Evolutionary conservation across 164 flowering plant species (phyloP).

Genomic region (Annona squamosa): DNA sequence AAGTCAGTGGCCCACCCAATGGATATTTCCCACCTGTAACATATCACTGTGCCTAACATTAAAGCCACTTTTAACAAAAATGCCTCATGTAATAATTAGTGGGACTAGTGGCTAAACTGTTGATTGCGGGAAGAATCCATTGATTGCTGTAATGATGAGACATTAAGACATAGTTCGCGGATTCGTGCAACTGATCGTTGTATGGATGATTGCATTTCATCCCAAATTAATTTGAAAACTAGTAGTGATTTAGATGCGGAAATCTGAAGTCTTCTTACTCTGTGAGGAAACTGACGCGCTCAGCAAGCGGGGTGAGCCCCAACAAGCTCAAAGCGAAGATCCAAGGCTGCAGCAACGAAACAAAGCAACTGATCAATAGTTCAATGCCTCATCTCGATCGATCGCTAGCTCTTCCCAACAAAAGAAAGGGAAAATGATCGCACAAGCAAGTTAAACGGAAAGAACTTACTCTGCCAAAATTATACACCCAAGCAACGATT

Average conservation of each 20-base stretch:
- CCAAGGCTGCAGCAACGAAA: conserved; percentile 55
- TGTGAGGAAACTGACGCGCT: conserved; percentile 84
- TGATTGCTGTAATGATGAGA: not conserved
- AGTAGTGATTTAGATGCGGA: not conserved
- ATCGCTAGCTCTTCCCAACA: not conserved
- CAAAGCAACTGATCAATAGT: not conserved
- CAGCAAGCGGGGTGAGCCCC: conserved; percentile 86
- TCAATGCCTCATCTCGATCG: no score
- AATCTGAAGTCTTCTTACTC: conserved; percentile 43
- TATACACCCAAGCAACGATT: conserved; percentile 23
- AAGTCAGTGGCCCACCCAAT: not conserved
- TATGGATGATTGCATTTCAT: not conserved
- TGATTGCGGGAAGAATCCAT: not conserved
- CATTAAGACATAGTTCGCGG: not conserved
- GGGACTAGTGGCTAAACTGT: not conserved
- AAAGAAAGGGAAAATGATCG: not conserved
- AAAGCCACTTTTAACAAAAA: not conserved
- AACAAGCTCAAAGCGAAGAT: conserved; percentile 72
- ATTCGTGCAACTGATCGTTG: not conserved
- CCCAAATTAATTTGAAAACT: not conserved
- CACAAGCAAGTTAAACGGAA: not conserved
- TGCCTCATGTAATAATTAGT: not conserved
- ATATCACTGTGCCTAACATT: not conserved
- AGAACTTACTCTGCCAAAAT: conserved; percentile 36
- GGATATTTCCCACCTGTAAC: not conserved